Evolutionary conservation across 306 rosid species (phyloP).

Genomic region (Ormosia emarginata): DNA sequence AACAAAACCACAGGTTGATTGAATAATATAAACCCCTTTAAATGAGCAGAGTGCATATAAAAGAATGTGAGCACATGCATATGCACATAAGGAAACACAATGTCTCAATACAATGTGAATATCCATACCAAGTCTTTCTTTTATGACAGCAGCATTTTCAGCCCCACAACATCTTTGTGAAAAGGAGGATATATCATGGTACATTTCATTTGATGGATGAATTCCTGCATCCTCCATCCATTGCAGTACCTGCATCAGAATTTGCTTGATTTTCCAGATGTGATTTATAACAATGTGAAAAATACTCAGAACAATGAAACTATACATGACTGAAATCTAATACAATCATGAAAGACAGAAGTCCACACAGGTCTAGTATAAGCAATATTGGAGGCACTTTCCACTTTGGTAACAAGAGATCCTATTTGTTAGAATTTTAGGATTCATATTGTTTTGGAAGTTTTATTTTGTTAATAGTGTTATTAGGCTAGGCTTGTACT

Average conservation of each 20-base stretch:
- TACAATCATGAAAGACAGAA: not conserved
- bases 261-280: conserved; percentile 5
- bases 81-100: not conserved
- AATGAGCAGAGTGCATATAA: not conserved
- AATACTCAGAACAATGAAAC: conserved; percentile 20
- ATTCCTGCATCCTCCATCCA: conserved; percentile 94
- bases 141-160: conserved; percentile 66
- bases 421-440: not conserved
- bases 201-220: conserved; percentile 71
- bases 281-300: conserved; percentile 5
- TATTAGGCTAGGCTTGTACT: not conserved
- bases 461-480: not conserved
- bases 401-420: not conserved
- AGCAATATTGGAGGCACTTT: not conserved
- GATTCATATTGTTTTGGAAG: not conserved
- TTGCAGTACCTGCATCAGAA: conserved; percentile 60
- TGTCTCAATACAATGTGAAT: not conserved
- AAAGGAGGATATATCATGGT: conserved; percentile 57
- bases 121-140: conserved; percentile 72
- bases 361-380: not conserved
- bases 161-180: conserved; percentile 64
- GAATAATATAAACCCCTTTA: conserved; percentile 3
- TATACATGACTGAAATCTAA: not conserved
- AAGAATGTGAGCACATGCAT: not conserved
- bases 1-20: not conserved